These are phyloP conservation scores for Fusarium citri DNA, from an alignment of 2,329 filamentous ascomycete species.

Conservation along the genomic window DNA sequence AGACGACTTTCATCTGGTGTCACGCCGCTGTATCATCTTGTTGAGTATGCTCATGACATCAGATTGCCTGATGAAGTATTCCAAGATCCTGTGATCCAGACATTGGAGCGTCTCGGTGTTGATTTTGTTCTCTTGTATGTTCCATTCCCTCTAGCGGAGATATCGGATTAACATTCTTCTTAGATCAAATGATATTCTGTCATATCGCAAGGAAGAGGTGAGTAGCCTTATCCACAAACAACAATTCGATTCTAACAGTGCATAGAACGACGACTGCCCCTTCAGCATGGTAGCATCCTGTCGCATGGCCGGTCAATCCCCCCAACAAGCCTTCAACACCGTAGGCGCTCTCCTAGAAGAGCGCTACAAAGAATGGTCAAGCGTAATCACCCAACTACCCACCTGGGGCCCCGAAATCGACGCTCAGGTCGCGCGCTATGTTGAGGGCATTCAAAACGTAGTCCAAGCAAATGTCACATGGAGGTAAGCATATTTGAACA, in stretches of 20 bases:
- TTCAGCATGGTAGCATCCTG: slow-evolving; percentile 25
- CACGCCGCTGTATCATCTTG: slow-evolving; percentile 14
- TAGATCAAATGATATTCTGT: slow-evolving; percentile 16
- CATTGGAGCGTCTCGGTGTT: slow-evolving; percentile 4
- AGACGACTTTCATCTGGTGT: slow-evolving; percentile 9
- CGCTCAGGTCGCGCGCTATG: slow-evolving; percentile 2
- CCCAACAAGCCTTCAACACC: slow-evolving; percentile 15
- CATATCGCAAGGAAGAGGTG: slow-evolving; percentile 19
- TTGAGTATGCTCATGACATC: slow-evolving; percentile 14
- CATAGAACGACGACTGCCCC: slow-evolving; percentile 12
- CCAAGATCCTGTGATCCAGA: background rate
- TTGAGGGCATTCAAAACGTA: slow-evolving; percentile 18
- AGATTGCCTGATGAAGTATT: slow-evolving; percentile 5
- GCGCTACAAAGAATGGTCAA: slow-evolving; percentile 9
- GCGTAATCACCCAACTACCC: background rate
- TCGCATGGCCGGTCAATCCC: slow-evolving; percentile 12
- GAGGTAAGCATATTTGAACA: slow-evolving; percentile 5
- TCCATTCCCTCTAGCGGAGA: too few relatives aligned
- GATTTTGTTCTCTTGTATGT: slow-evolving; percentile 16
- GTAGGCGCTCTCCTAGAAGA: slow-evolving; percentile 6
- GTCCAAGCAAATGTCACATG: slow-evolving; percentile 27
- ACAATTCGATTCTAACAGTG: background rate
- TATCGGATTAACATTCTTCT: accelerated
- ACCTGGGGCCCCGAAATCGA: slow-evolving; percentile 13
- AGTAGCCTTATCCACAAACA: accelerated